Conservation (phyloP, 768 basidiomycete species). For the Clathrus columnatus region DNA sequence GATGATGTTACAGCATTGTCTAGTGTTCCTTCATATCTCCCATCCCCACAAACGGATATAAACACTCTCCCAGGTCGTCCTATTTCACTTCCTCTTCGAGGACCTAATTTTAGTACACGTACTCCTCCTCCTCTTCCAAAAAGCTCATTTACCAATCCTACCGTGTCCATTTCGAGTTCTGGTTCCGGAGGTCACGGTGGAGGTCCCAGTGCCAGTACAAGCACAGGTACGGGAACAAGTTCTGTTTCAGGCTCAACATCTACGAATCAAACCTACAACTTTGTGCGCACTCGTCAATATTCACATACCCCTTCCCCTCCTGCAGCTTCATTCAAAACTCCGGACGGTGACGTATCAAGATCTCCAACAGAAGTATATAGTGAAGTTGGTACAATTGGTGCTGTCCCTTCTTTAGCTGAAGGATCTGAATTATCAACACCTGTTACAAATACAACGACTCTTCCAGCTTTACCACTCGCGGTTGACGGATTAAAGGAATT, state of each 20-base stretch:
- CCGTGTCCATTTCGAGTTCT: no score
- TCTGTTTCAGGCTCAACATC: background rate
- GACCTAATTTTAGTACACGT: background rate
- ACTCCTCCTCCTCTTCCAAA: background rate
- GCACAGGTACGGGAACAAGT: background rate
- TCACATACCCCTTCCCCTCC: constrained; percentile 4
- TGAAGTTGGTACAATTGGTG: constrained; percentile 1
- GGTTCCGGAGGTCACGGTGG: no score
- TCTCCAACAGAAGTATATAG: background rate
- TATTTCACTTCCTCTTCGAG: background rate
- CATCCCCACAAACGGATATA: constrained; percentile 4
- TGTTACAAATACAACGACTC: background rate
- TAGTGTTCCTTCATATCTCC: background rate
- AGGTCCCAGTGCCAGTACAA: no score
- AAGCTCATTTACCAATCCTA: background rate
- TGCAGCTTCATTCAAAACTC: background rate
- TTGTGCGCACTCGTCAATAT: background rate
- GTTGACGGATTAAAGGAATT: background rate
- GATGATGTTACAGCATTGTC: background rate
- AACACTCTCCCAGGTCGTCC: background rate
- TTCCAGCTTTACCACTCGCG: background rate
- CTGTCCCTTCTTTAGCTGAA: background rate
- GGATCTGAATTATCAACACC: background rate
- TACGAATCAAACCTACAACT: no score
- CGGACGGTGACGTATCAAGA: background rate